Percentiles rank a stretch among this genome's conserved stretches.
Conservation (phyloP, 139 green algal species). For the Micromonas commoda region DNA sequence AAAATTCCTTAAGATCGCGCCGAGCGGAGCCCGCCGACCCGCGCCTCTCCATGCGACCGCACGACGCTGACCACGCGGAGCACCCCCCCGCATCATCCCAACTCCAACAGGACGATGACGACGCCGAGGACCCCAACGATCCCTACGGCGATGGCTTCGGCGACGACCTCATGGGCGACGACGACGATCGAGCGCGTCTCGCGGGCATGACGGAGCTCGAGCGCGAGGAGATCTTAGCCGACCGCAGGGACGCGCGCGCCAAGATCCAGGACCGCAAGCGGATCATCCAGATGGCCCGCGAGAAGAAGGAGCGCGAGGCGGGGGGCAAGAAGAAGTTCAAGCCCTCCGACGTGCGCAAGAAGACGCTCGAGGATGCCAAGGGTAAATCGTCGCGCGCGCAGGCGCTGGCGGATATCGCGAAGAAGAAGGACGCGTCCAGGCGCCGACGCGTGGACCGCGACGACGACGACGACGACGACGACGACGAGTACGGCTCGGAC, state of each 20-base stretch:
- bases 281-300: not conserved
- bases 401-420: not conserved
- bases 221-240: constrained; percentile 48
- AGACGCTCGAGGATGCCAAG: not conserved
- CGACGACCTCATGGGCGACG: constrained; percentile 44
- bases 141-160: constrained; percentile 27
- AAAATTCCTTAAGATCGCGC: too few relatives aligned
- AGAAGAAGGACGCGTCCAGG: not conserved
- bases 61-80: constrained; percentile 37
- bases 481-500: not conserved
- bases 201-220: constrained; percentile 52
- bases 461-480: constrained; percentile 14
- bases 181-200: constrained; percentile 45
- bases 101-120: constrained; percentile 39
- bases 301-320: not conserved
- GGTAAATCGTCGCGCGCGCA: too few relatives aligned
- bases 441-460: not conserved
- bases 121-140: constrained; percentile 17
- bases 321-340: not conserved
- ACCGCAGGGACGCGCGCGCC: constrained; percentile 41
- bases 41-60: not conserved
- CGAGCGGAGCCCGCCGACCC: too few relatives aligned
- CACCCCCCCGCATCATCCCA: too few relatives aligned
- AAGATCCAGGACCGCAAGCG: constrained; percentile 32
- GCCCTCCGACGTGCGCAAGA: not conserved